Base-by-base conservation (phyloP, 345 rosid genomes). In the Corymbia maculata region DNA sequence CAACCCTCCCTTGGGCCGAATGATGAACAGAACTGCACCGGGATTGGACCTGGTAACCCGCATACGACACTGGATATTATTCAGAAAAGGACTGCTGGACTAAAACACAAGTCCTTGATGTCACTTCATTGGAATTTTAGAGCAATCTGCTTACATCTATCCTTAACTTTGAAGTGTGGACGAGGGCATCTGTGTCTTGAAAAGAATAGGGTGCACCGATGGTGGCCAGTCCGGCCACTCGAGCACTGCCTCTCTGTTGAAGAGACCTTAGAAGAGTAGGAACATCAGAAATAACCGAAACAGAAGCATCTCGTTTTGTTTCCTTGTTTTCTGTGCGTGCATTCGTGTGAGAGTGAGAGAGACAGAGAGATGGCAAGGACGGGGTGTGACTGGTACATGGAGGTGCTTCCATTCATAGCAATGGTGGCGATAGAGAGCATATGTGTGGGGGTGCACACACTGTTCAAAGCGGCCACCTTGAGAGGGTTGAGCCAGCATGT, bases 391-490 rank as follows among this genome's bases (percentile, higher is more conserved):
- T 32, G 45, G 79, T 89, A 91, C 93, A 88, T 86, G 88, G 96
- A 94, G 44, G 94, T 93, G 64, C 89, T 96, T 51, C 99, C 97
- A 17, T 95, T 95, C 85, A 86, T 92, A 36, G 96, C 93, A 10
- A 68, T 95, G 94, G 96, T 96, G 66, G 82, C 92, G 14, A 93
- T 95, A 95, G 98, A 96, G 89, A 93, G 96, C 87, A 86, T 90
- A 24, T 95, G 93, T 90, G 95, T 95, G 12, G 95, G 95, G 7
- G 75, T 94, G 52, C 95, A 97, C 93, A 97, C 98, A 19, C 94
- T 97, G 36, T 97, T 94, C 93, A 96, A 96, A 87, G 97, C 98
- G 87, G 99, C 99, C 6, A 95, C 98, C 57, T 52, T 92, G 68
- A 86, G 89, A 88, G 99, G 99, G 88, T 94, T 97, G 98, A 96